These are phyloP conservation scores for Blastobotrys mokoenaii DNA, from an alignment of 805 yeast species.

Conservation along the genomic window DNA sequence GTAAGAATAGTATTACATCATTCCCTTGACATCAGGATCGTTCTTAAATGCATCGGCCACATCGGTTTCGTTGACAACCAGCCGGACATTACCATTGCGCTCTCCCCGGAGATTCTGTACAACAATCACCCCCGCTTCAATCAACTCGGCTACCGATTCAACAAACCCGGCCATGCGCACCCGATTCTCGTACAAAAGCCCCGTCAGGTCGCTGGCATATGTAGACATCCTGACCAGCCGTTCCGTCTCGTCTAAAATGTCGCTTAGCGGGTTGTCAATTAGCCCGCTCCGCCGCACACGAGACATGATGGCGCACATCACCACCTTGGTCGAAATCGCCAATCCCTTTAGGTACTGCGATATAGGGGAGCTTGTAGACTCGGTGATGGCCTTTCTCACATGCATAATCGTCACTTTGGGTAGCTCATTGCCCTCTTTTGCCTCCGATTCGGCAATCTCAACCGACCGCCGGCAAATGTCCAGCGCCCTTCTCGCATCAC, in stretches of 20 bases:
- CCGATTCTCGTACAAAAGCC: constrained; percentile 29
- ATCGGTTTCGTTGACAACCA: constrained; percentile 67
- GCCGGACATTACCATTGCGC: constrained; percentile 51
- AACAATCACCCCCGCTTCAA: constrained; percentile 68
- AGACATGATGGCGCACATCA: constrained; percentile 60
- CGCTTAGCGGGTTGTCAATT: constrained; percentile 67
- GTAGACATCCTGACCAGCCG: constrained; percentile 35
- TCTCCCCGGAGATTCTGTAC: constrained; percentile 65
- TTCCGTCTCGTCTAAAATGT: constrained; percentile 67
- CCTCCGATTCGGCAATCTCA: constrained; percentile 64
- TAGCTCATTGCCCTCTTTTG: constrained; percentile 6
- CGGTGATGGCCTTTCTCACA: constrained; percentile 70
- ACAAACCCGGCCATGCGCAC: constrained; percentile 53
- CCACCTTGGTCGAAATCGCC: constrained; percentile 61
- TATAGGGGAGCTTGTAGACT: constrained; percentile 70
- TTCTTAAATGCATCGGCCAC: constrained; percentile 48
- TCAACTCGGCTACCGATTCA: constrained; percentile 55
- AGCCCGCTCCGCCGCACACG: constrained; percentile 58
- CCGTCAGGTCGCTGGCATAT: constrained; percentile 26
- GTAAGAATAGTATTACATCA: constrained; percentile 18
- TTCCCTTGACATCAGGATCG: constrained; percentile 40
- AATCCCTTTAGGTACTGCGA: constrained; percentile 47
- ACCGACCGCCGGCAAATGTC: constrained; percentile 84
- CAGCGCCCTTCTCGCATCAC: constrained; percentile 92
- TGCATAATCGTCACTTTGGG: constrained; percentile 49